Evolutionary conservation across 306 rosid genomes (phyloP).

Genomic region (Sicyos baderoa): DNA sequence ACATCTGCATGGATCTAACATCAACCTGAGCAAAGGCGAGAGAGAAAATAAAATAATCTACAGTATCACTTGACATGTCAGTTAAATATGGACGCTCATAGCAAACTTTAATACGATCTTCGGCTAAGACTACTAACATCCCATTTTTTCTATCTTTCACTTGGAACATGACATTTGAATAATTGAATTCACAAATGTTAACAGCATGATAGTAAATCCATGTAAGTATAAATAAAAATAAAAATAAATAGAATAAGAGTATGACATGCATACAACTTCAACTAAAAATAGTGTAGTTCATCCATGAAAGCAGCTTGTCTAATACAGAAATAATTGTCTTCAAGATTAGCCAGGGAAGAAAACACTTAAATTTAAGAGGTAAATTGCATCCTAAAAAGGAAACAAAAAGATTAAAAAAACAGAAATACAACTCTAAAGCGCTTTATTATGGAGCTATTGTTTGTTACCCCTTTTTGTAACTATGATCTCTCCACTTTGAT

Average conservation of each 20-base stretch:
- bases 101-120: not conserved
- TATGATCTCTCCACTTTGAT: no score
- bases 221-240: not conserved
- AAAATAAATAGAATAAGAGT: not conserved
- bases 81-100: not conserved
- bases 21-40: not conserved
- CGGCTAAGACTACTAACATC: not conserved
- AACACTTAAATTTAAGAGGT: not conserved
- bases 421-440: not conserved
- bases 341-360: not conserved
- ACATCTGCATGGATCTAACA: not conserved
- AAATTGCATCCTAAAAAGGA: not conserved
- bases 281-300: not conserved
- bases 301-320: not conserved
- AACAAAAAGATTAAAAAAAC: not conserved
- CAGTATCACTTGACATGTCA: not conserved
- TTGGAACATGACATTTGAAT: conserved; percentile 2
- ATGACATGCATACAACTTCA: not conserved
- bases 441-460: no score
- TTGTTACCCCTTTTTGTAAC: no score
- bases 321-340: not conserved
- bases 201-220: not conserved
- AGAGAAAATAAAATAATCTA: not conserved
- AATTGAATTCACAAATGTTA: not conserved
- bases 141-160: not conserved